phyloP scores from a whole-genome alignment of 2,329 filamentous ascomycete species.

The Scytalidium sp. region DNA sequence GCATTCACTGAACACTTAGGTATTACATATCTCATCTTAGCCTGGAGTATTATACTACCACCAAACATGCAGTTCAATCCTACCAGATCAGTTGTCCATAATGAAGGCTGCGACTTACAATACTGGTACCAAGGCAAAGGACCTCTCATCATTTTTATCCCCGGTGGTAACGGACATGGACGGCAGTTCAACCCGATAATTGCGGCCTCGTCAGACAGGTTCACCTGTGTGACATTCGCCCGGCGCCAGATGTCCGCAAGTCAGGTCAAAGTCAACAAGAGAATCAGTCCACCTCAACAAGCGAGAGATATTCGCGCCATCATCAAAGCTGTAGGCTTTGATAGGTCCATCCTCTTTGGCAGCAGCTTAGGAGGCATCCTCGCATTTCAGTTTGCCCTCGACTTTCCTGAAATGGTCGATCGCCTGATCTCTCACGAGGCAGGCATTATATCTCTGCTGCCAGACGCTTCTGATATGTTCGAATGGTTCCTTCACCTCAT shows the following conservation, averaged over 20 bases:
- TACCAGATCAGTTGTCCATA: conserved; percentile 19
- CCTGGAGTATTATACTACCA: too few species aligned
- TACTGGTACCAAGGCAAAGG: conserved; percentile 30
- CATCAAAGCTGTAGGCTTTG: conserved; percentile 24
- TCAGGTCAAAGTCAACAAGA: conserved; percentile 19
- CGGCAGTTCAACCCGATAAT: conserved; percentile 29
- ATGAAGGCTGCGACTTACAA: conserved; percentile 29
- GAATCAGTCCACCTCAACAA: conserved; percentile 26
- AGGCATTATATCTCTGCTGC: conserved; percentile 21
- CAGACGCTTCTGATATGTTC: conserved; percentile 19
- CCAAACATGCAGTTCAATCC: conserved; percentile 17
- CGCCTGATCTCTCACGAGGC: conserved; percentile 31
- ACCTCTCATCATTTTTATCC: conserved; percentile 29
- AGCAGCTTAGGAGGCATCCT: conserved; percentile 29
- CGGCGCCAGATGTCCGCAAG: conserved; percentile 32
- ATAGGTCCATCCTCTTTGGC: conserved; percentile 25
- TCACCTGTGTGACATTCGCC: conserved; percentile 30
- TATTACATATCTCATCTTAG: too few species aligned
- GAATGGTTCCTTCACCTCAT: conserved; percentile 21
- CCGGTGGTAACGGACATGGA: conserved; percentile 32
- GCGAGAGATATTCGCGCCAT: conserved; percentile 28
- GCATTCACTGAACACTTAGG: too few species aligned
- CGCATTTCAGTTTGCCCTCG: conserved; percentile 27
- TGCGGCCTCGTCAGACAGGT: conserved; percentile 20
- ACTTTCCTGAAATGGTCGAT: conserved; percentile 26